Base-by-base conservation (phyloP, 2,329 filamentous ascomycete species). In the Penicillium sp. region DNA sequence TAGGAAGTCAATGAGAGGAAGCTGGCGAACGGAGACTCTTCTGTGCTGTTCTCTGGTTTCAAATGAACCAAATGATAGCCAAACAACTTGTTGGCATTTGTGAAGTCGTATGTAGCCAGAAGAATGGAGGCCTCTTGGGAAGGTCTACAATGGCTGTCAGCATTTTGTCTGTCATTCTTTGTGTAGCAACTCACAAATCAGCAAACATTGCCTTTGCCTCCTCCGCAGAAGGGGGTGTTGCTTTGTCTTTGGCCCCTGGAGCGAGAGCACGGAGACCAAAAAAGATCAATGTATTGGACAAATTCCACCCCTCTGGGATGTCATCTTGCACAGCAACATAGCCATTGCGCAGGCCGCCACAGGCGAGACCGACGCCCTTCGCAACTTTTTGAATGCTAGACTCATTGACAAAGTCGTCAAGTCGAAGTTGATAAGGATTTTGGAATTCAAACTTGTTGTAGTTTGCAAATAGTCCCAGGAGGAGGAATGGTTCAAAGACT, bases 381-480 rank as follows among this genome's bases (percentile, higher is more conserved):
- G 96, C 86, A 59, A 96, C 90, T 67, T 90, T 91, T 56, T 88
- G 84, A 65, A 97, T 97, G 2, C 89, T 88, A 0, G 82, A 79
- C 68, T 97, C 92, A 69, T 99, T 96, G 66, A 97, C 91, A 73
- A 97, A 97, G 72, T 97, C 92, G 65, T 93, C 92, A 14, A 99
- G 82, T 27, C 93, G 89, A 59, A 95, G 79, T 66, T 94, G 89
- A 67, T 99, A 99, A 0, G 93, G 93, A 65, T 99, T 99, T 71
- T 96, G 92, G 54, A 95, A 93, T 74, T 99, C 94, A 68, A 99
- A 99, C 73, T 97, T 99, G 82, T 99, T 97, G 82, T 97, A 97
- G 76, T 97, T 99, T 61, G 91, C 90, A 49, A 99, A 79, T 4
- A 97, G 81, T 11, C 93, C 93, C 18, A 97, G 81, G 9, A 97